Evolutionary conservation across 306 rosid species (phyloP).

Genomic region (Rubus idaeus): DNA sequence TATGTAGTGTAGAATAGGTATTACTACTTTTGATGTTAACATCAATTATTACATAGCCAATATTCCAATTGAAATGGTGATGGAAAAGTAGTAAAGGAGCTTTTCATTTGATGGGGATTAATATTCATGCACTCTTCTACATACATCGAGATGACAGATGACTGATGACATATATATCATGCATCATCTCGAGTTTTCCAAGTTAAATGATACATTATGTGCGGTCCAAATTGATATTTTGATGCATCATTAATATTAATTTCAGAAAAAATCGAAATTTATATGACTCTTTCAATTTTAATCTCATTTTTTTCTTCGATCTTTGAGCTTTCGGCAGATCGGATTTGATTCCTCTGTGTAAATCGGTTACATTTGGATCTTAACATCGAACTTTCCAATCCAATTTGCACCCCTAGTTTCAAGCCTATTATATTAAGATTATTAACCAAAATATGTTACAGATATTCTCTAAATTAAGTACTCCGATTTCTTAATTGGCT

Average conservation of each 20-base stretch:
- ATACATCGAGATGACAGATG: neutral
- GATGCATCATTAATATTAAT: neutral
- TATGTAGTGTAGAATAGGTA: neutral
- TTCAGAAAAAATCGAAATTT: neutral
- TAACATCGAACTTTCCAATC: no score
- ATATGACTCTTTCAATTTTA: no score
- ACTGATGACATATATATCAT: conserved; percentile 18
- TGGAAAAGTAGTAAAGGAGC: conserved; percentile 32
- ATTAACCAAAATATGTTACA: neutral
- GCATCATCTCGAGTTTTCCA: conserved; percentile 26
- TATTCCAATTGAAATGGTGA: conserved; percentile 46
- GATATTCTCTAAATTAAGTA: no score
- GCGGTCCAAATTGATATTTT: neutral
- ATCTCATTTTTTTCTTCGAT: no score
- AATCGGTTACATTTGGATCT: no score
- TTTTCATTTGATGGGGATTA: conserved; percentile 30
- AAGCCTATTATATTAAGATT: no score
- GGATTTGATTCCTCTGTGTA: no score
- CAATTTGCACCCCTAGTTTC: no score
- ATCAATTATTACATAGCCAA: conserved; percentile 22
- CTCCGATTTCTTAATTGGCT: neutral
- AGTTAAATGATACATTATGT: neutral
- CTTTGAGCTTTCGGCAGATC: no score
- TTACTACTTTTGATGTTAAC: neutral
- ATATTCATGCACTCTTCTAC: conserved; percentile 19